phyloP scores from a whole-genome alignment of 495 filamentous ascomycete genomes.

The Bacidia rubella region DNA sequence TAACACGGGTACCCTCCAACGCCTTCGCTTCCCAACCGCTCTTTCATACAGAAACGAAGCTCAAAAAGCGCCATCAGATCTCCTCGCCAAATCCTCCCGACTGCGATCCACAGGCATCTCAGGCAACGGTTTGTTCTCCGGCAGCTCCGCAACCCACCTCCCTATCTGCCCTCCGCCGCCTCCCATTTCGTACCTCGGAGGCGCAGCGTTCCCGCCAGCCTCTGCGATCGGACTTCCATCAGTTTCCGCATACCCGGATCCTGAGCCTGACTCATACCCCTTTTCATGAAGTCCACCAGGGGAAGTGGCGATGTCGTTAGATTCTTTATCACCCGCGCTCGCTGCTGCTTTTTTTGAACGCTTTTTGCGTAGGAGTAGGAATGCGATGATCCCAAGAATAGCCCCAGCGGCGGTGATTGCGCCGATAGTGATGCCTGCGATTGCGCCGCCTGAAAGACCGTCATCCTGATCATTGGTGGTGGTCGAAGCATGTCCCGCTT shows the following conservation, averaged over 20 bases:
- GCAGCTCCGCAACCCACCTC: neutral
- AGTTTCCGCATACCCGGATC: neutral
- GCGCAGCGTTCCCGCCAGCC: neutral
- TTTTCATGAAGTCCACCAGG: neutral
- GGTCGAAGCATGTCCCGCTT: conserved; percentile 5
- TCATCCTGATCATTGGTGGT: neutral
- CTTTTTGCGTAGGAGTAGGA: neutral
- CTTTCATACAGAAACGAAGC: too few relatives aligned
- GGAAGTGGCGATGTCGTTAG: neutral
- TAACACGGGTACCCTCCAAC: too few relatives aligned
- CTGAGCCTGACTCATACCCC: neutral
- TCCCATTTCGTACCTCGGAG: neutral
- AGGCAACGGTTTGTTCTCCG: neutral
- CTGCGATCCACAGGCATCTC: neutral
- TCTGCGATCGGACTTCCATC: neutral
- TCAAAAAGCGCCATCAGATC: too few relatives aligned
- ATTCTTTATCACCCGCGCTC: neutral
- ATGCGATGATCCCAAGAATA: neutral
- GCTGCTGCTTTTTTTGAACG: neutral
- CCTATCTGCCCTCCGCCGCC: neutral
- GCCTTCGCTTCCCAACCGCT: too few relatives aligned
- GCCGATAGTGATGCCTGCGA: conserved; percentile 21
- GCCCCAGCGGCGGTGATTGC: neutral
- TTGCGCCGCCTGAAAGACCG: conserved; percentile 18
- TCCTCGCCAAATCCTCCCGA: too few relatives aligned